Percentiles rank a stretch among this genome's conserved stretches.
phyloP scores from a whole-genome alignment of 1,284 basidiomycete species.

The Trametes polyzona region DNA sequence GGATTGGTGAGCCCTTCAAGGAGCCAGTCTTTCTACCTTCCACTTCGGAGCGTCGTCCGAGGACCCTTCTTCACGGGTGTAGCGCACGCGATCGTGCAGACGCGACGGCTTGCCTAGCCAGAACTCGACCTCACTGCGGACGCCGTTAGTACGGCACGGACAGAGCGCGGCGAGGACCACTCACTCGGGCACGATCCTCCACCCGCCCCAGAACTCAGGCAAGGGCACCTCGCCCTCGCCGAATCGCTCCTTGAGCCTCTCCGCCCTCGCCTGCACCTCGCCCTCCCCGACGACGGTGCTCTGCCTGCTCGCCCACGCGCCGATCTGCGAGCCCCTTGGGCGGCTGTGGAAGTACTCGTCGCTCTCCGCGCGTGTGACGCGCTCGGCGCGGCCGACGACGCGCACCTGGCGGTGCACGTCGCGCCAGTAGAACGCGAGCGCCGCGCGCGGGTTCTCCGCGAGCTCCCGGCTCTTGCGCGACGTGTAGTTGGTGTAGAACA shows the following conservation, averaged over 20 bases:
- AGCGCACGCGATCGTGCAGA: constrained; percentile 88
- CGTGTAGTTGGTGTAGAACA: constrained; percentile 96
- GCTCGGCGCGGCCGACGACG: constrained; percentile 86
- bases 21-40: constrained; percentile 78
- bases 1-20: constrained; percentile 44
- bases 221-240: constrained; percentile 67
- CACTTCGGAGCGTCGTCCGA: constrained; percentile 58
- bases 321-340: constrained; percentile 84
- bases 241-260: constrained; percentile 66
- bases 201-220: constrained; percentile 97
- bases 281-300: constrained; percentile 76
- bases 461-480: constrained; percentile 92
- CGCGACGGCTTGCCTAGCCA: constrained; percentile 92
- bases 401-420: constrained; percentile 85
- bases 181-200: constrained; percentile 89
- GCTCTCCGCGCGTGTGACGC: constrained; percentile 71
- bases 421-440: constrained; percentile 91
- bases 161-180: constrained; percentile 35
- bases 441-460: constrained; percentile 73
- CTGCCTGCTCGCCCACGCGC: constrained; percentile 94
- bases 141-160: background rate
- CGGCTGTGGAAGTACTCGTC: constrained; percentile 85
- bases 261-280: constrained; percentile 67
- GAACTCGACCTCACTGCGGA: constrained; percentile 79
- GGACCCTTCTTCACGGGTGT: constrained; percentile 62